Evolutionary conservation across 352 stramenopile species (phyloP).

Genomic region (Phytophthora ramorum): DNA sequence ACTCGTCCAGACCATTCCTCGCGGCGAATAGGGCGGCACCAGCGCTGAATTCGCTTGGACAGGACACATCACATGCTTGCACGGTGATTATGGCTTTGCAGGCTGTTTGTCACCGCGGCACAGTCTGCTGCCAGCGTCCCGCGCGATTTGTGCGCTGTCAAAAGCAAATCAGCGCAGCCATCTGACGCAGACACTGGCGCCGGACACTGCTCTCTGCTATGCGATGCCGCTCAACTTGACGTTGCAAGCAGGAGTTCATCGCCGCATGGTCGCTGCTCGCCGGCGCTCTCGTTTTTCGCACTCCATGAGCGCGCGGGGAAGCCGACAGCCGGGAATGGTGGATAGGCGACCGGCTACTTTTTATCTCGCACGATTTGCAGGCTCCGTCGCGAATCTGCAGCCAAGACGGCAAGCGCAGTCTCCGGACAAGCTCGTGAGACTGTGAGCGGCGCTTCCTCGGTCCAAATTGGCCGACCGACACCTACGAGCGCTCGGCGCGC

Average conservation of each 20-base stretch:
- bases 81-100: conserved; percentile 40
- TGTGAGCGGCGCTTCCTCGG: background rate
- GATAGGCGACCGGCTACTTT: conserved; percentile 41
- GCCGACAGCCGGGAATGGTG: conserved; percentile 25
- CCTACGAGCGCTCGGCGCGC: conserved; percentile 11
- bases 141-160: background rate
- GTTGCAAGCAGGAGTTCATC: conserved; percentile 17
- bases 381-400: conserved; percentile 27
- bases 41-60: conserved; percentile 30
- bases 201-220: conserved; percentile 25
- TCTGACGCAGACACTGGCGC: conserved; percentile 25
- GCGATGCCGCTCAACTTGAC: conserved; percentile 40
- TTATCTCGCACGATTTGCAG: conserved; percentile 35
- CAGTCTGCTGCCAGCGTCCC: conserved; percentile 23
- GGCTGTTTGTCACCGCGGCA: conserved; percentile 39
- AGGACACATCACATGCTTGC: conserved; percentile 44
- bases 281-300: conserved; percentile 21
- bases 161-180: conserved; percentile 32
- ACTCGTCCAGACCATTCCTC: conserved; percentile 39
- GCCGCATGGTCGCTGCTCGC: conserved; percentile 19
- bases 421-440: conserved; percentile 23
- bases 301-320: conserved; percentile 7
- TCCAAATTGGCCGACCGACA: background rate
- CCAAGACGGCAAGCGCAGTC: conserved; percentile 6
- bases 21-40: conserved; percentile 23